Base-by-base conservation (phyloP, 768 basidiomycete species). In the Hygrocybe punicea region DNA sequence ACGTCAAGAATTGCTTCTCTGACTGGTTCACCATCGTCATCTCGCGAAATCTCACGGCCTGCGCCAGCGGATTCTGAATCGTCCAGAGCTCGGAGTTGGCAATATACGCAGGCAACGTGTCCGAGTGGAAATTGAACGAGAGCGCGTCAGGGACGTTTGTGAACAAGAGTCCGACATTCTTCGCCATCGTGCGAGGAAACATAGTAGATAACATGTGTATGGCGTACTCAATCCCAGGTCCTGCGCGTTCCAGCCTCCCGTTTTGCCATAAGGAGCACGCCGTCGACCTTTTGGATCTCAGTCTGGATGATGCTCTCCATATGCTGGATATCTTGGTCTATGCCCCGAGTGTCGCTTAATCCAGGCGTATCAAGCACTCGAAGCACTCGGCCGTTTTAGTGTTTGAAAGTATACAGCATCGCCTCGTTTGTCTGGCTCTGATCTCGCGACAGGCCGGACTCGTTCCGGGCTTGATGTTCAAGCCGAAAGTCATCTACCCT, bases 331-430 rank as follows among this genome's bases (percentile, higher is more conserved):
- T 69, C 68, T 29, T 67, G 59, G 10, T 60, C 58, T 4, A 67
- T 45, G 33, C 68, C 68, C 16, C 68, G 66, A 8, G 68, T 70
- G 46, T 70, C 68, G 14, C 58, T 63, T 3, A 70, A 63, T 9
- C 68, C 68, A 34, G 68, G 68, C 5, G 68, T 69, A 48, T 70
- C 68, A 10, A 70, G 60, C 33, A 70, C 59, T 24, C 63, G 63
- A 6, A 70, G 51, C 39, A 36, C 36, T n/a, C 16, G 11, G 1
- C 57, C 60, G 24, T 63, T 60, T 24, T 36, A 25, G 36, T 51
- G 48, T 1, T 13, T 24, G 25, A 63, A 58, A n/a, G 36, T 23
- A 34, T 63, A 63, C 14, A 56, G 17, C 29, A 58, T 58, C 7
- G 62, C 60, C 1, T 37, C 19, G 25, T 60, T 61, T 2, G 62